These are phyloP conservation scores for Aspergillus olivimuriae DNA, from an alignment of 495 filamentous ascomycete genomes.

Conservation along the genomic window DNA sequence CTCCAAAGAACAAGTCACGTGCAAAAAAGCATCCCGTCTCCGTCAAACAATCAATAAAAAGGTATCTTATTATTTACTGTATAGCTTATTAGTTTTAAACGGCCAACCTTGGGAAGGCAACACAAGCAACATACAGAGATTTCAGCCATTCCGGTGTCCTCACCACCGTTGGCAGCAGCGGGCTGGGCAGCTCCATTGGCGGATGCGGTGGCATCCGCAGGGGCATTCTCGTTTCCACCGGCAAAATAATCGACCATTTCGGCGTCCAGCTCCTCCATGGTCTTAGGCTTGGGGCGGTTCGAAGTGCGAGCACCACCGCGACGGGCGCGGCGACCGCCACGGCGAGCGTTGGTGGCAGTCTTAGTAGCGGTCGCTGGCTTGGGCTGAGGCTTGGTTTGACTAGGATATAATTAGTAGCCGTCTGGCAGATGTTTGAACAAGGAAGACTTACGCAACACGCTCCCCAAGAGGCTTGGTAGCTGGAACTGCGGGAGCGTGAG, in stretches of 20 bases:
- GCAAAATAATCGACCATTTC: conserved; percentile 91
- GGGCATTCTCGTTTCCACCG: conserved; percentile 30
- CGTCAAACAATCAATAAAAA: conserved; percentile 3
- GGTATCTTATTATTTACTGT: conserved; percentile 20
- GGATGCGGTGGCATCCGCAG: conserved; percentile 35
- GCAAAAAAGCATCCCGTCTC: too few species aligned
- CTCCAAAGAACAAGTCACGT: too few species aligned
- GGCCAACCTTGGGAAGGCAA: background rate
- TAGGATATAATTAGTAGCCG: conserved; percentile 20
- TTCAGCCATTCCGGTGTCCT: conserved; percentile 49
- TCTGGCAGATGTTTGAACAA: background rate
- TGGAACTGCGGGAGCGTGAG: conserved; percentile 57
- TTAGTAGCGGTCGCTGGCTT: conserved; percentile 77
- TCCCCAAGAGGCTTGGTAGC: conserved; percentile 74
- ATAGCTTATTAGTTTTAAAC: background rate
- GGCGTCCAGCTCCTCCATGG: conserved; percentile 82
- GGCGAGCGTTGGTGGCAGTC: conserved; percentile 36
- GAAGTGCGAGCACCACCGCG: conserved; percentile 46
- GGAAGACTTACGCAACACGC: conserved; percentile 63
- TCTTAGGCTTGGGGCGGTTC: conserved; percentile 74
- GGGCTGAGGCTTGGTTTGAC: conserved; percentile 66
- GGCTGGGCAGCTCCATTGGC: conserved; percentile 34
- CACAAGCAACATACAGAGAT: conserved; percentile 35
- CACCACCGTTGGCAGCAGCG: conserved; percentile 25
- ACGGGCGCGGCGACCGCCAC: conserved; percentile 44